phyloP scores from a whole-genome alignment of 441 rosid genomes.

The Euphorbia celastroides region DNA sequence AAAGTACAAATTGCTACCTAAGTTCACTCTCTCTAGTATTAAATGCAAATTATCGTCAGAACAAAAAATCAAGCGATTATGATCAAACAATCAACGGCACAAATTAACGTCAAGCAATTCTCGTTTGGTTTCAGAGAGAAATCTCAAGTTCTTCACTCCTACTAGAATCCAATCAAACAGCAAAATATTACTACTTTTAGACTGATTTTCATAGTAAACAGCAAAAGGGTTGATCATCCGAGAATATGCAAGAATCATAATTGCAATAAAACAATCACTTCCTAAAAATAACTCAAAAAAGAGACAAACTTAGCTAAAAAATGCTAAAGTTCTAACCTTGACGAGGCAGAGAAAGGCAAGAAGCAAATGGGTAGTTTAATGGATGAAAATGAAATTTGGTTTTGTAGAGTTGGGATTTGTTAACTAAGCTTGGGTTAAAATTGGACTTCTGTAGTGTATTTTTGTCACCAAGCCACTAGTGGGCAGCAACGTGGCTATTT shows the following conservation, averaged over 20 bases:
- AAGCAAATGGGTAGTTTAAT: no score
- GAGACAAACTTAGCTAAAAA: not conserved
- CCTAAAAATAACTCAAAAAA: not conserved
- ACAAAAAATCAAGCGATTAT: not conserved
- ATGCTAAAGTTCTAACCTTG: constrained; percentile 6
- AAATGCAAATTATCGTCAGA: not conserved
- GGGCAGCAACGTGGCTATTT: not conserved
- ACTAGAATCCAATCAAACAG: constrained; percentile 23
- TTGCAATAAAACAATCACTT: not conserved
- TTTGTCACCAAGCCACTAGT: constrained; percentile 1
- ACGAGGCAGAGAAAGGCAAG: no score
- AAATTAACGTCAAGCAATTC: not conserved
- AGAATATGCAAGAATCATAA: constrained; percentile 8
- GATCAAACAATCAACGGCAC: not conserved
- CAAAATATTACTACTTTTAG: not conserved
- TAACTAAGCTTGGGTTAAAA: constrained; percentile 24
- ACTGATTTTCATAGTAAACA: not conserved
- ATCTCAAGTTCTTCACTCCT: not conserved
- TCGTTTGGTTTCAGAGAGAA: constrained; percentile 7
- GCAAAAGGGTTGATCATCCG: not conserved
- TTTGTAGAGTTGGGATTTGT: not conserved
- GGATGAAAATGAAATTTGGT: no score
- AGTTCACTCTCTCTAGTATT: not conserved
- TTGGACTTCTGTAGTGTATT: not conserved
- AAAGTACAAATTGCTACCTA: not conserved